Conservation (phyloP, 2,329 filamentous ascomycete species). For the Trichoderma polysporum region DNA sequence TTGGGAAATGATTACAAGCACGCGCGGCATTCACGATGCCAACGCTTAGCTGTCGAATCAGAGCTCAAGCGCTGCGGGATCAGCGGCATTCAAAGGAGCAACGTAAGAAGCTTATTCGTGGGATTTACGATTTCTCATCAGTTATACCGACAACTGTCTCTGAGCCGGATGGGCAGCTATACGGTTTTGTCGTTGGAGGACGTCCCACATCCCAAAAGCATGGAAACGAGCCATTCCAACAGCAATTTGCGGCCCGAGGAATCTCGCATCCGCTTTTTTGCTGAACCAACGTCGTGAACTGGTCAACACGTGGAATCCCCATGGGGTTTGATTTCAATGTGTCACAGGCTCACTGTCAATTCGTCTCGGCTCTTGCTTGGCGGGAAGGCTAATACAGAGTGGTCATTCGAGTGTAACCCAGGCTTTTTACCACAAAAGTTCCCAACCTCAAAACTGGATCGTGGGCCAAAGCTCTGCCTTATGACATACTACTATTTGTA, state of each 20-base stretch:
- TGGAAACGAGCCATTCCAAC: neutral
- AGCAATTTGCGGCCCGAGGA: slow-evolving; percentile 7
- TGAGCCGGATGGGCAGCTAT: neutral
- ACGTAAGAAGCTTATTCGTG: neutral
- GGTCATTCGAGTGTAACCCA: slow-evolving; percentile 23
- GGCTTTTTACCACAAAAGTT: slow-evolving; percentile 27
- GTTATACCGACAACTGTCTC: neutral
- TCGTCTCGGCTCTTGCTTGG: neutral
- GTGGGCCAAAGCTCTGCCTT: neutral
- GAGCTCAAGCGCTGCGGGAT: neutral
- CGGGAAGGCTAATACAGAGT: neutral
- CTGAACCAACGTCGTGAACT: slow-evolving; percentile 6
- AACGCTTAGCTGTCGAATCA: neutral
- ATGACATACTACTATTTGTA: neutral
- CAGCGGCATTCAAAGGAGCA: neutral
- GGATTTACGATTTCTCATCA: neutral
- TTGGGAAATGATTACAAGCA: neutral
- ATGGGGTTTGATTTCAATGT: slow-evolving; percentile 15
- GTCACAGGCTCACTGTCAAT: neutral
- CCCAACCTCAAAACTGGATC: slow-evolving; percentile 14
- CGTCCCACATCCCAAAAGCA: neutral
- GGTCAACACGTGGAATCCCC: slow-evolving; percentile 18
- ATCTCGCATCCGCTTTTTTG: neutral
- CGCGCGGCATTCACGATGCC: neutral
- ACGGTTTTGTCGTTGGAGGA: neutral